Conservation (phyloP, 257 asterid species). For the Nicotiana otophora region DNA sequence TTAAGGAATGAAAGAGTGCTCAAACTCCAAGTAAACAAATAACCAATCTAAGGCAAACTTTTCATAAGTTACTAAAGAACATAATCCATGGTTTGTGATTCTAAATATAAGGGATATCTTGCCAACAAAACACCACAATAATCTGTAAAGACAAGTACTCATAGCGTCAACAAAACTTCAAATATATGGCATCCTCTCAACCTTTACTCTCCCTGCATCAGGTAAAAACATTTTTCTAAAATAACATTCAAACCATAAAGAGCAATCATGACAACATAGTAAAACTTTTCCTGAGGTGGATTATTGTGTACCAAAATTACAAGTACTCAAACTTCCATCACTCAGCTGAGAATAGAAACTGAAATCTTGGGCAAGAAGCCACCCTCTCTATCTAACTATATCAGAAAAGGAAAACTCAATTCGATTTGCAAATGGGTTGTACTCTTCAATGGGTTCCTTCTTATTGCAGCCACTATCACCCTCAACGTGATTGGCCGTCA, state of each 20-base stretch:
- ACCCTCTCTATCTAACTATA: constrained; percentile 35
- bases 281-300: constrained; percentile 26
- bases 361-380: constrained; percentile 15
- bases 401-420: constrained; percentile 77
- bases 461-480: constrained; percentile 37
- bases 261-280: constrained; percentile 8
- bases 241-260: constrained; percentile 18
- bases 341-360: constrained; percentile 23
- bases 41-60: not conserved
- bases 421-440: constrained; percentile 87
- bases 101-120: not conserved
- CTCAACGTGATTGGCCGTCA: constrained; percentile 24
- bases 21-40: not conserved
- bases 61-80: not conserved
- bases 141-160: not conserved
- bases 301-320: constrained; percentile 37
- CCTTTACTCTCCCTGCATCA: not conserved
- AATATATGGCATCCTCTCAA: not conserved
- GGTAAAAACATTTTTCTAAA: not conserved
- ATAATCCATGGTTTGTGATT: not conserved
- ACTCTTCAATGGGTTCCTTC: constrained; percentile 68
- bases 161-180: not conserved
- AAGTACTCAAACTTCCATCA: constrained; percentile 42
- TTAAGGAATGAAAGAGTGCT: not conserved
- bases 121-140: not conserved